Percentiles rank a stretch among this genome's conserved stretches.
Conservation (phyloP, 345 rosid genomes). For the Gynandropsis gynandra region DNA sequence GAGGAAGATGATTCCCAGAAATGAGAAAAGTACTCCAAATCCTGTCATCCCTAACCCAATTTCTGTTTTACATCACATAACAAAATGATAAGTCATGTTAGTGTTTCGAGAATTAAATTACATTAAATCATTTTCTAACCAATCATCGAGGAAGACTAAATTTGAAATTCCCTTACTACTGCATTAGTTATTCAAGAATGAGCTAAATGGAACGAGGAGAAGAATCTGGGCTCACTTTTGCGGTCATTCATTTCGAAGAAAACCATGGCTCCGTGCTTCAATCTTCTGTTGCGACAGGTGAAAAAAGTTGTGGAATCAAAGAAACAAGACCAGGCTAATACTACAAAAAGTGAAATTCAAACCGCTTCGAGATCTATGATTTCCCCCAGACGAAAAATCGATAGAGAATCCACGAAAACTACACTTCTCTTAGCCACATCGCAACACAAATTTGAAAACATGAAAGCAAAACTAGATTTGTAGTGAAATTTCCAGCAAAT, state of each 20-base stretch:
- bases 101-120: neutral
- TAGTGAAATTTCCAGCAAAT: too few relatives aligned
- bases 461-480: too few relatives aligned
- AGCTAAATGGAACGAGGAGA: neutral
- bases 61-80: conserved; percentile 35
- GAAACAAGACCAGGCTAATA: too few relatives aligned
- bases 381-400: too few relatives aligned
- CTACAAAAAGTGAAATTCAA: too few relatives aligned
- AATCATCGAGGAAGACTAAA: neutral
- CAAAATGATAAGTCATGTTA: neutral
- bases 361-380: too few relatives aligned
- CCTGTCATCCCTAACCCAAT: conserved; percentile 95
- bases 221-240: conserved; percentile 23
- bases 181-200: neutral
- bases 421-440: too few relatives aligned
- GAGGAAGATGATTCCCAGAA: conserved; percentile 77
- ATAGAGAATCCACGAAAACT: too few relatives aligned
- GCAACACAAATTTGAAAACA: too few relatives aligned
- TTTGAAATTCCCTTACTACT: neutral
- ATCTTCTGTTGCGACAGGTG: conserved; percentile 8
- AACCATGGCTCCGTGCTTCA: conserved; percentile 30
- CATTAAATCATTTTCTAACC: too few relatives aligned
- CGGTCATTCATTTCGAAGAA: conserved; percentile 33
- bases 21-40: conserved; percentile 83
- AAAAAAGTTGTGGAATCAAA: conserved; percentile 1